A percentile compares a stretch with the other conserved stretches of the same genome.
Conservation (phyloP, 345 rosid species). For the Aquilaria malaccensis region DNA sequence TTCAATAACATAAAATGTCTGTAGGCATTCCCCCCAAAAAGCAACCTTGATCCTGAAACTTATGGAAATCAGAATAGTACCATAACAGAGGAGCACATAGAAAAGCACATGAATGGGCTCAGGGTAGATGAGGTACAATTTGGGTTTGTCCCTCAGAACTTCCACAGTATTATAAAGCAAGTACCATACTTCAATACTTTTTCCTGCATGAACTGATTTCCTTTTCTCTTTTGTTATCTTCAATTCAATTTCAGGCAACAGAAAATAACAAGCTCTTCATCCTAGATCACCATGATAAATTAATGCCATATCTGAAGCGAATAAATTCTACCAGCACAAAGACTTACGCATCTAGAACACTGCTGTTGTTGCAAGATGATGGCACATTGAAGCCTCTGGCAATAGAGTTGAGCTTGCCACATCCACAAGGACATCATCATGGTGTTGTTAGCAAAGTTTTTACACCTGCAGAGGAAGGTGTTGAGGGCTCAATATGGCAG, state of each 20-base stretch:
- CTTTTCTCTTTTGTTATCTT: slow-evolving; percentile 4
- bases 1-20: slow-evolving; percentile 3
- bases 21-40: slow-evolving; percentile 76
- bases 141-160: not conserved
- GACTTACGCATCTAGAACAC: slow-evolving; percentile 77
- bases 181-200: not conserved
- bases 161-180: not conserved
- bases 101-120: slow-evolving; percentile 58
- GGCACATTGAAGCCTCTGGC: slow-evolving; percentile 73
- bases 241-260: slow-evolving; percentile 42
- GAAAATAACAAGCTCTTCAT: slow-evolving; percentile 50
- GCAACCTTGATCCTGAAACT: slow-evolving; percentile 45
- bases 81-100: slow-evolving; percentile 43
- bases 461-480: slow-evolving; percentile 55
- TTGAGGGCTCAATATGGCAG: slow-evolving; percentile 72
- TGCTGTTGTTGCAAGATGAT: slow-evolving; percentile 60
- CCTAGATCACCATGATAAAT: slow-evolving; percentile 72
- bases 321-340: slow-evolving; percentile 76
- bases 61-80: slow-evolving; percentile 67
- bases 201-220: not conserved
- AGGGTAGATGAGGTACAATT: slow-evolving; percentile 40
- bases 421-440: slow-evolving; percentile 59
- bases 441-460: slow-evolving; percentile 74
- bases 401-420: slow-evolving; percentile 85
- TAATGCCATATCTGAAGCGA: slow-evolving; percentile 60